Evolutionary conservation across 805 yeast species (phyloP).

Genomic region (Kodamaea restingae): DNA sequence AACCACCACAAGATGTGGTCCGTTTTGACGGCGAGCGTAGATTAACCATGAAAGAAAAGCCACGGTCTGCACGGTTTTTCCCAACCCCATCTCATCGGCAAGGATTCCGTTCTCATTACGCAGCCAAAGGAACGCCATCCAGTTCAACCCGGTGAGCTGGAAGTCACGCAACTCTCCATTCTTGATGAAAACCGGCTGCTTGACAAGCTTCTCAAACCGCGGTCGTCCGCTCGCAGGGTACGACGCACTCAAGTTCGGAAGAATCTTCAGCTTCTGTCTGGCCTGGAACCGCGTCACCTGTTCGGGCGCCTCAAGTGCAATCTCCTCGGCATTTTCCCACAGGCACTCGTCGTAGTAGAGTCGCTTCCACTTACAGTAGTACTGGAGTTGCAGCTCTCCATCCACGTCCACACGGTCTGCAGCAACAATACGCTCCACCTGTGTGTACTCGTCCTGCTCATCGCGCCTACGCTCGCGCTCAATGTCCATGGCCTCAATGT

Average conservation of each 20-base stretch:
- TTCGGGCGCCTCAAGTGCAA: conserved; percentile 78
- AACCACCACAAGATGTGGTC: conserved; percentile 95
- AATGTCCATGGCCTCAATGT: conserved; percentile 87
- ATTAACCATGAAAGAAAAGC: conserved; percentile 92
- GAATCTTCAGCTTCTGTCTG: conserved; percentile 75
- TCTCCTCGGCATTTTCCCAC: conserved; percentile 90
- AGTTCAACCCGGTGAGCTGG: conserved; percentile 95
- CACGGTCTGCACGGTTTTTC: conserved; percentile 96
- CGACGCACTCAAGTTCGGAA: conserved; percentile 75
- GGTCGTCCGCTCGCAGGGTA: conserved; percentile 75
- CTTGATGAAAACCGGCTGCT: conserved; percentile 86
- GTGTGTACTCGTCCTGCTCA: conserved; percentile 75
- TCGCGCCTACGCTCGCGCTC: conserved; percentile 84
- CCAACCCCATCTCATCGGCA: conserved; percentile 99
- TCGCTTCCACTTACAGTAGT: conserved; percentile 90
- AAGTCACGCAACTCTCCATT: conserved; percentile 93
- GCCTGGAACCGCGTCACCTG: conserved; percentile 81
- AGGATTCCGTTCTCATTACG: conserved; percentile 94
- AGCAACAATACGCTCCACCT: conserved; percentile 86
- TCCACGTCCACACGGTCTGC: conserved; percentile 65
- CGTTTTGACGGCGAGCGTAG: conserved; percentile 93
- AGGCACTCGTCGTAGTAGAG: conserved; percentile 93
- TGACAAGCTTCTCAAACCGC: conserved; percentile 75
- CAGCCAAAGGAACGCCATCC: conserved; percentile 99
- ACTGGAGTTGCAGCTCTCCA: conserved; percentile 67